phyloP scores from a whole-genome alignment of 257 asterid genomes.

The Cruciata laevipes region DNA sequence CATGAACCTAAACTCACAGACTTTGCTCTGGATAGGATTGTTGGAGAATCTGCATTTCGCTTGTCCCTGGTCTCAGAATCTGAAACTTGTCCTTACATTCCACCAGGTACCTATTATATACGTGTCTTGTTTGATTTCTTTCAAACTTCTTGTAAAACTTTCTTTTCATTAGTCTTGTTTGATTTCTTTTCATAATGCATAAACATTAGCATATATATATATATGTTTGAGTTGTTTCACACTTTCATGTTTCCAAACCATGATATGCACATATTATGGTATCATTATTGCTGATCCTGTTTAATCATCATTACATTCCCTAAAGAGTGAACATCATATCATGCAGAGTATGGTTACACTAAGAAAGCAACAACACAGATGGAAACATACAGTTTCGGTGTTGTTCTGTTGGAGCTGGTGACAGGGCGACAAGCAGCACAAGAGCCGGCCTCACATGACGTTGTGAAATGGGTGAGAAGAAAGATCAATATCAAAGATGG shows the following conservation, averaged over 20 bases:
- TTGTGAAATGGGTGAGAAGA: slow-evolving; percentile 80
- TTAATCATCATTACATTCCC: not conserved
- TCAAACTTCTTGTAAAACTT: not conserved
- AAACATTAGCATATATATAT: not conserved
- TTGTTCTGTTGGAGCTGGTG: slow-evolving; percentile 62
- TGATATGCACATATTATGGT: not conserved
- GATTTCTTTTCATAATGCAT: not conserved
- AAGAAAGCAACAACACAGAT: slow-evolving; percentile 61
- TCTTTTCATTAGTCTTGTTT: not conserved
- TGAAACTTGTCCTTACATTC: slow-evolving; percentile 56
- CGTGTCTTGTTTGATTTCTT: not conserved
- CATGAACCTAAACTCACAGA: slow-evolving; percentile 71
- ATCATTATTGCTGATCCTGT: not conserved
- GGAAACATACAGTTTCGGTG: slow-evolving; percentile 69
- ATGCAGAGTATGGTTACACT: slow-evolving; percentile 55
- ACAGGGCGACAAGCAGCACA: slow-evolving; percentile 60
- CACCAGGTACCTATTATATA: slow-evolving; percentile 63
- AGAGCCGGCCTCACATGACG: slow-evolving; percentile 33
- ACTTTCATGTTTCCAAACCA: slow-evolving; percentile 1
- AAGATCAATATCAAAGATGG: slow-evolving; percentile 69
- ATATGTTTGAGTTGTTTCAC: not conserved
- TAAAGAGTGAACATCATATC: not conserved
- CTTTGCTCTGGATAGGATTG: slow-evolving; percentile 55
- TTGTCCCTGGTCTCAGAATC: slow-evolving; percentile 44
- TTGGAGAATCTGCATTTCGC: slow-evolving; percentile 51